Evolutionary conservation across 2,329 filamentous ascomycete genomes (phyloP).

Genomic region (Ophiostoma pallidulum): DNA sequence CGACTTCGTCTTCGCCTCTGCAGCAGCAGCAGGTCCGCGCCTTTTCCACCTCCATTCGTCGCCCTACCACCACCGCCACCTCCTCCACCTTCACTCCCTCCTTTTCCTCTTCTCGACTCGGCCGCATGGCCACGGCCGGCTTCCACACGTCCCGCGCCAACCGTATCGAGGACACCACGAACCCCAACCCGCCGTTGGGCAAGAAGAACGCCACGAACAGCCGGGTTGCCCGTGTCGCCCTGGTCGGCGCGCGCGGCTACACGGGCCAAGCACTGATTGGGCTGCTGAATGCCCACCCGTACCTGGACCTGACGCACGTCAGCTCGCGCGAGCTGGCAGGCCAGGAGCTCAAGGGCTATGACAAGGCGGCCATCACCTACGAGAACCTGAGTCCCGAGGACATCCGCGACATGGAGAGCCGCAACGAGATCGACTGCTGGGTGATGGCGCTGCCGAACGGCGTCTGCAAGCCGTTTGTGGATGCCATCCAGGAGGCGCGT

Average conservation of each 20-base stretch:
- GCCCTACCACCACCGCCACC: constrained; percentile 24
- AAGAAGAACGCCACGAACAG: constrained; percentile 80
- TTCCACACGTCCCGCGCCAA: constrained; percentile 24
- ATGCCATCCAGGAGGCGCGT: constrained; percentile 68
- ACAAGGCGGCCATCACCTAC: constrained; percentile 84
- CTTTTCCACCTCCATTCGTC: constrained; percentile 50
- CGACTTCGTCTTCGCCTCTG: constrained; percentile 16
- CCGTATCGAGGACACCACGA: constrained; percentile 56
- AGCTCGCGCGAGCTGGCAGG: constrained; percentile 88
- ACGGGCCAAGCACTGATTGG: constrained; percentile 86
- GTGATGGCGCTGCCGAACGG: constrained; percentile 95
- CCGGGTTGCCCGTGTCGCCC: constrained; percentile 66
- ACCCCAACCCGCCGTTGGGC: constrained; percentile 83
- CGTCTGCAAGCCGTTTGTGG: constrained; percentile 87
- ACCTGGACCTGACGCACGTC: constrained; percentile 83
- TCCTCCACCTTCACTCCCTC: background rate
- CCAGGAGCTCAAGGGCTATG: constrained; percentile 79
- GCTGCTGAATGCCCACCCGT: constrained; percentile 77
- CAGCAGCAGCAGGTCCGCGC: constrained; percentile 45
- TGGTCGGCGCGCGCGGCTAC: constrained; percentile 89
- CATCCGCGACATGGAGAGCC: constrained; percentile 71
- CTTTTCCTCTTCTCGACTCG: constrained; percentile 6
- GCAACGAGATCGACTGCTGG: constrained; percentile 86
- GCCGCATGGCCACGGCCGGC: constrained; percentile 10
- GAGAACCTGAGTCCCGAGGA: constrained; percentile 85